A percentile compares a stretch with the other conserved stretches of the same genome.
These are phyloP conservation scores for Ogataea nitratoaversa DNA, from an alignment of 805 yeast species.

Conservation along the genomic window DNA sequence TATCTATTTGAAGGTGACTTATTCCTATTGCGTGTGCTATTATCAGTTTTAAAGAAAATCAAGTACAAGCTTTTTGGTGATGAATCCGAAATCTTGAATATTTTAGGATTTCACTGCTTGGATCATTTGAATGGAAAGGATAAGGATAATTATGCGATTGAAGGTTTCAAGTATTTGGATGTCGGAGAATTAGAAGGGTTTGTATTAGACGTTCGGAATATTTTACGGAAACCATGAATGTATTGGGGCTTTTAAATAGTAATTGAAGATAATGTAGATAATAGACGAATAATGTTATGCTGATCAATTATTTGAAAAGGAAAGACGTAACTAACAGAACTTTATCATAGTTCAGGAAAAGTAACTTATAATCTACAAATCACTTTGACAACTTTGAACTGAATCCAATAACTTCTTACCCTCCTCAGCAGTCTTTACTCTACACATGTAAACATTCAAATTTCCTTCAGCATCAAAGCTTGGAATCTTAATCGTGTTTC, in stretches of 20 bases:
- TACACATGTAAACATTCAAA: slow-evolving; percentile 64
- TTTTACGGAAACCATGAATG: slow-evolving; percentile 29
- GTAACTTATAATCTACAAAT: not conserved
- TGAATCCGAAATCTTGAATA: slow-evolving; percentile 39
- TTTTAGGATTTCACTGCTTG: slow-evolving; percentile 35
- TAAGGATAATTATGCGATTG: slow-evolving; percentile 7
- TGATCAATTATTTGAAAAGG: too few species aligned
- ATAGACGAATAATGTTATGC: too few species aligned
- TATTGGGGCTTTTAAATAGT: too few species aligned
- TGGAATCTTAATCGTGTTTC: slow-evolving; percentile 65
- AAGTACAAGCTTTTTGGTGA: slow-evolving; percentile 51
- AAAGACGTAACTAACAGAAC: not conserved
- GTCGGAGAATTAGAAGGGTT: slow-evolving; percentile 51
- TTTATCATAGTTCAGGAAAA: not conserved
- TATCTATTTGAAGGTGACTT: slow-evolving; percentile 59
- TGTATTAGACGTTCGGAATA: slow-evolving; percentile 37
- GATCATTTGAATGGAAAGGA: slow-evolving; percentile 20
- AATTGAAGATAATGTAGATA: too few species aligned
- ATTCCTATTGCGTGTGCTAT: slow-evolving; percentile 45
- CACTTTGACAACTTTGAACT: slow-evolving; percentile 21
- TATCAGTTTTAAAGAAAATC: slow-evolving; percentile 48
- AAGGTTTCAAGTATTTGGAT: slow-evolving; percentile 35
- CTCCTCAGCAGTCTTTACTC: slow-evolving; percentile 73
- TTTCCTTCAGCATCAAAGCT: slow-evolving; percentile 51
- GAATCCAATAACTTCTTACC: slow-evolving; percentile 47